Evolutionary conservation across 2,329 filamentous ascomycete genomes (phyloP).

Genomic region (Cryphonectria carpinicola): DNA sequence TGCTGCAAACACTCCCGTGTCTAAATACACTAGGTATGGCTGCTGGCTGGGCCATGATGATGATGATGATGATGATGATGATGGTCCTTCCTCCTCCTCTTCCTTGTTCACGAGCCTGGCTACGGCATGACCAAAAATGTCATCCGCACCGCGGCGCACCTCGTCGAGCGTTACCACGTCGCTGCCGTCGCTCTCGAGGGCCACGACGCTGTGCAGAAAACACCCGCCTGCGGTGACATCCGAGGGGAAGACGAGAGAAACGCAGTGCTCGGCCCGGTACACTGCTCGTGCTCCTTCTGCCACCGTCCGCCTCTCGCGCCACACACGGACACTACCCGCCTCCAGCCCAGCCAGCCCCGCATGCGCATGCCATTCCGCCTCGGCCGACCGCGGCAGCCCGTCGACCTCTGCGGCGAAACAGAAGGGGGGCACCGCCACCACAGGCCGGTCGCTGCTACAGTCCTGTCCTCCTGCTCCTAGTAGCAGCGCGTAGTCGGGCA

Average conservation of each 20-base stretch:
- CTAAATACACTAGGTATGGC: conserved; percentile 37
- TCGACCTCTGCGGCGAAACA: conserved; percentile 78
- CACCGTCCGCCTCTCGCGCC: conserved; percentile 7
- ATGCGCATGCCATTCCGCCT: conserved; percentile 83
- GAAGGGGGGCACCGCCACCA: conserved; percentile 55
- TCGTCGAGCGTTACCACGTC: neutral
- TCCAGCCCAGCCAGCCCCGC: conserved; percentile 55
- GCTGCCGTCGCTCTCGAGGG: neutral
- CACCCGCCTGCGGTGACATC: neutral
- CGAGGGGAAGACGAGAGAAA: neutral
- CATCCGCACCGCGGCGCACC: neutral
- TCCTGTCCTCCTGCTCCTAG: conserved; percentile 34
- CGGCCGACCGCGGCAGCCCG: conserved; percentile 72
- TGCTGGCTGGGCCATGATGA: neutral
- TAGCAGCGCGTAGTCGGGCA: conserved; percentile 56
- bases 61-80: neutral
- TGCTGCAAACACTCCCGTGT: conserved; percentile 10
- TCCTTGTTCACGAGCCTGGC: neutral
- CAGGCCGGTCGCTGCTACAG: neutral
- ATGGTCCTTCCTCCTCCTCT: neutral
- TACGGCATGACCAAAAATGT: conserved; percentile 1
- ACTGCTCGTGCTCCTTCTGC: neutral
- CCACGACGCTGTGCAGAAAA: conserved; percentile 21
- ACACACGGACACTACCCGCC: conserved; percentile 33
- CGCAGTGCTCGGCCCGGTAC: conserved; percentile 20